Evolutionary conservation across 2,329 filamentous ascomycete species (phyloP).

Genomic region (Pestalotiopsis sp.): DNA sequence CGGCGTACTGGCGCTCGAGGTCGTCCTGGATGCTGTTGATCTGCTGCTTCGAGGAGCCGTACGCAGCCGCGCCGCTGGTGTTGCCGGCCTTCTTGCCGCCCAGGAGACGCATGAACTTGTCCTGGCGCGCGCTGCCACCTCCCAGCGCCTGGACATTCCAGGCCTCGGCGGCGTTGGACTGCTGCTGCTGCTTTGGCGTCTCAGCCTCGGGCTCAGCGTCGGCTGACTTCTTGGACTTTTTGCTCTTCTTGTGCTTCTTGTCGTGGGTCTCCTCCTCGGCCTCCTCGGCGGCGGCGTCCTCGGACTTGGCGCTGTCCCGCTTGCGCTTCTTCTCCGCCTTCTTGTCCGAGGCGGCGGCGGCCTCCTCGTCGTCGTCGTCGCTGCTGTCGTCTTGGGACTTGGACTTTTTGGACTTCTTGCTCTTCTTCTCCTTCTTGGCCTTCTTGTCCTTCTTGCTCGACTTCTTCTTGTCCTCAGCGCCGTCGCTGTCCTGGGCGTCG

Average conservation of each 20-base stretch:
- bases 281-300: slow-evolving; percentile 19
- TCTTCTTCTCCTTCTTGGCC: slow-evolving; percentile 31
- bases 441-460: slow-evolving; percentile 37
- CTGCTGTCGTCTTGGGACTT: slow-evolving; percentile 21
- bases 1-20: slow-evolving; percentile 59
- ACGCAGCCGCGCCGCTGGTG: slow-evolving; percentile 15
- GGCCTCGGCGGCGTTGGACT: slow-evolving; percentile 37
- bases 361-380: slow-evolving; percentile 2
- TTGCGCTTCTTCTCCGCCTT: slow-evolving; percentile 29
- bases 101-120: slow-evolving; percentile 60
- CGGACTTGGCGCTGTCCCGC: slow-evolving; percentile 6
- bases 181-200: slow-evolving; percentile 23
- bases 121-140: slow-evolving; percentile 52
- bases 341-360: slow-evolving; percentile 12
- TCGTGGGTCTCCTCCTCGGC: slow-evolving; percentile 26
- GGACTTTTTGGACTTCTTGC: slow-evolving; percentile 32
- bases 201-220: slow-evolving; percentile 22
- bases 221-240: slow-evolving; percentile 17
- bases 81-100: slow-evolving; percentile 49
- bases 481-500: slow-evolving; percentile 21
- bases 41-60: slow-evolving; percentile 24
- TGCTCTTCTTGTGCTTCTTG: slow-evolving; percentile 23
- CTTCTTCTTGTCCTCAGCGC: slow-evolving; percentile 34
- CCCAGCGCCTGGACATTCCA: slow-evolving; percentile 58
- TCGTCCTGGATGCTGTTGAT: slow-evolving; percentile 44